Evolutionary conservation across 176 grass and related monocot species (phyloP), one percentile per base, ranked within the genome.

Genomic region (Carex cristatella): DNA sequence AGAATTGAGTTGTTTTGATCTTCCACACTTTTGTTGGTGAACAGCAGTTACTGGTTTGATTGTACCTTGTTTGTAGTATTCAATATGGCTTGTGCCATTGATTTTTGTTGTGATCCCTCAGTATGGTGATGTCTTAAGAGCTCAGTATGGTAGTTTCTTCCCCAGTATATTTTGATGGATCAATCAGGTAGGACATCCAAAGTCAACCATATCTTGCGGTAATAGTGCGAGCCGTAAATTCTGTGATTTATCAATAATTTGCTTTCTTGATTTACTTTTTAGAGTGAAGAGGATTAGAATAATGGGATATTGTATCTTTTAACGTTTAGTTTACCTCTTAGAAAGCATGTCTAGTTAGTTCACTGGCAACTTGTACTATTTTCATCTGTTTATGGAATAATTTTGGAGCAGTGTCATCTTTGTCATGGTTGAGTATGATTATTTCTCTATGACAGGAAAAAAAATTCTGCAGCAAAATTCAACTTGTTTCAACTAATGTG

Each of bases 1-100:
- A 92, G 72, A 62, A 92, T 33, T 93, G 77, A 91, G 89, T 16
- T 81, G 18, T 55, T 54, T 42, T 23, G 32, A 19, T 82, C 55
- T 27, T 46, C 61, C 8, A 16, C 74, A 58, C 49, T 16, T 79
- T 16, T 79, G 44, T 33, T 14, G 11, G 48, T 32, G 27, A 33
- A 58, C 28, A n/a, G 8, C 0, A 35, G 13, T 79, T 33, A 35
- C 30, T 32, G 53, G 57, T 57, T 78, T 79, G 74, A 46, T 54
- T 9, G 10, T 75, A 53, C 49, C 49, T 76, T 79, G 53, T 56
- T 58, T 79, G 74, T 79, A 72, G 69, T 48, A 54, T 79, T 79
- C 30, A 79, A 57, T 58, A 14, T 58, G 49, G 74, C 30, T 79
- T 14, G 0, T 57, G 53, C 74, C 14, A 37, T 33, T 79, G 48